Evolutionary conservation across 2,329 filamentous ascomycete genomes (phyloP).

Genomic region (Pseudogymnoascus sp.): DNA sequence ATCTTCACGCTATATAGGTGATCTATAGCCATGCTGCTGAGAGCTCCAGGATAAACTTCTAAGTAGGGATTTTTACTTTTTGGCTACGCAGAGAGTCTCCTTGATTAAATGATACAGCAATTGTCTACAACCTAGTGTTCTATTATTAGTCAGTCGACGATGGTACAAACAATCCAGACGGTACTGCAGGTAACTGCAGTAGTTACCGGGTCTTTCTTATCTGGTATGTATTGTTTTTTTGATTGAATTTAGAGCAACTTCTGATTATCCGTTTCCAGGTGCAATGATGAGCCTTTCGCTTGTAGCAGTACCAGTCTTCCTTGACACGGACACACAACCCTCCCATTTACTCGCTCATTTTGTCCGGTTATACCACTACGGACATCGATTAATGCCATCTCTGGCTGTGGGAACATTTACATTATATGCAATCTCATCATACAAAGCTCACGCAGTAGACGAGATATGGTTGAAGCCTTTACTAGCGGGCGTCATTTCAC

Average conservation of each 20-base stretch:
- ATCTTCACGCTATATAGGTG: too few relatives aligned
- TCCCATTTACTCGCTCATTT: constrained; percentile 26
- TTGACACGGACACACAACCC: constrained; percentile 23
- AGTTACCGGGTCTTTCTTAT: constrained; percentile 9
- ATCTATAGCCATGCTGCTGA: too few relatives aligned
- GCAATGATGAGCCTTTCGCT: constrained; percentile 24
- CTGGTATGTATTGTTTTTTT: constrained; percentile 8
- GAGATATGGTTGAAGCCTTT: constrained; percentile 11
- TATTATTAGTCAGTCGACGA: too few relatives aligned
- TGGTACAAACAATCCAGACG: too few relatives aligned
- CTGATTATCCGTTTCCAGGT: constrained; percentile 14
- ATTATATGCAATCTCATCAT: constrained; percentile 20
- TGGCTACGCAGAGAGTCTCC: too few relatives aligned
- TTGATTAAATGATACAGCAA: too few relatives aligned
- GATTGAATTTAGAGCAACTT: neutral
- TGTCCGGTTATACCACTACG: constrained; percentile 29
- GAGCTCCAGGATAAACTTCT: too few relatives aligned
- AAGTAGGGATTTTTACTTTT: too few relatives aligned
- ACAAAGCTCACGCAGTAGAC: neutral
- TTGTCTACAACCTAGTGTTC: too few relatives aligned
- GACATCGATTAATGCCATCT: constrained; percentile 25
- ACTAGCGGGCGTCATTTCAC: constrained; percentile 16
- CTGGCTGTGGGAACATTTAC: constrained; percentile 22
- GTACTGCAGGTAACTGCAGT: constrained; percentile 7
- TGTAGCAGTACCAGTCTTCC: constrained; percentile 27